phyloP scores from a whole-genome alignment of 768 basidiomycete genomes.

The Nidularia pulvinata region DNA sequence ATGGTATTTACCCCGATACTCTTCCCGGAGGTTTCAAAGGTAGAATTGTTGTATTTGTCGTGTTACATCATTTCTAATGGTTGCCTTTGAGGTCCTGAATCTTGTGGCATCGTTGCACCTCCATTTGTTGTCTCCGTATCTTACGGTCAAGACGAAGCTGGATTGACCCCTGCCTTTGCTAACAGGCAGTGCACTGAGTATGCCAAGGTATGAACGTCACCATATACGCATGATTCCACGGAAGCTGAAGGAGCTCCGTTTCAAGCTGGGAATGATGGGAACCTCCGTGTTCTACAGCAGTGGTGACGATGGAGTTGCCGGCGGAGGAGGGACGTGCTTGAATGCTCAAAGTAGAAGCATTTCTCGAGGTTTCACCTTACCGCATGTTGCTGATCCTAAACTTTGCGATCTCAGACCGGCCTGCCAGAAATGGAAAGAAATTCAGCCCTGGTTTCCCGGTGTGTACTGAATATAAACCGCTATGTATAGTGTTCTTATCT shows the following conservation, averaged over 20 bases:
- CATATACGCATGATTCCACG: background rate
- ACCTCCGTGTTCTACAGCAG: constrained; percentile 57
- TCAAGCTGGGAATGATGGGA: constrained; percentile 57
- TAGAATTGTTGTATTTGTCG: constrained; percentile 1
- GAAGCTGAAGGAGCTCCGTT: background rate
- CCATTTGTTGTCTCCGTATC: constrained; percentile 41
- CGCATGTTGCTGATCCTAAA: background rate
- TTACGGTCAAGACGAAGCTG: constrained; percentile 41
- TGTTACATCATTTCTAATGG: background rate
- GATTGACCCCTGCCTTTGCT: constrained; percentile 33
- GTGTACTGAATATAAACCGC: background rate
- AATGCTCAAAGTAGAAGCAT: constrained; percentile 37
- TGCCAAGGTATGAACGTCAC: constrained; percentile 28
- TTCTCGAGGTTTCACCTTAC: background rate
- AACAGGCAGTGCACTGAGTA: constrained; percentile 46
- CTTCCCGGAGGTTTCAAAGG: constrained; percentile 30
- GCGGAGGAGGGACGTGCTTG: constrained; percentile 29
- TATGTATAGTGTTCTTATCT: background rate
- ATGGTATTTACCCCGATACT: constrained; percentile 25
- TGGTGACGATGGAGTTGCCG: constrained; percentile 58
- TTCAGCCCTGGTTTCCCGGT: constrained; percentile 23
- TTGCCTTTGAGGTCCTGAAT: constrained; percentile 20
- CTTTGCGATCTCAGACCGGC: constrained; percentile 11
- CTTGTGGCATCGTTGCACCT: constrained; percentile 39
- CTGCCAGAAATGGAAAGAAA: constrained; percentile 15